Percentiles rank a stretch among this genome's conserved stretches.
phyloP scores from a whole-genome alignment of 148 eudicot species.

The Vaccinium darrowii region DNA sequence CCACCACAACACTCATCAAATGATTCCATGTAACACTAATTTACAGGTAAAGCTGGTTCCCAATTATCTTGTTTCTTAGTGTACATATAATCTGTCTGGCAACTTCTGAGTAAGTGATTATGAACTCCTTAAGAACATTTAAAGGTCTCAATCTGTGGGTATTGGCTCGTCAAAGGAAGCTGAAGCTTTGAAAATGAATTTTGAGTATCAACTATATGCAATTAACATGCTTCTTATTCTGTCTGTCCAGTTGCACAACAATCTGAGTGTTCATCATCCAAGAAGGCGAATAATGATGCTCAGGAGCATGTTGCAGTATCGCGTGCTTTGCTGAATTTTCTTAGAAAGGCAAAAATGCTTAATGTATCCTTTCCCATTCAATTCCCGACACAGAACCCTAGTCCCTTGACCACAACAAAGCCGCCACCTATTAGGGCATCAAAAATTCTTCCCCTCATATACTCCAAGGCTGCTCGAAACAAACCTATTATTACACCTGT shows the following conservation, averaged over 20 bases:
- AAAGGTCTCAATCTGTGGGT: neutral
- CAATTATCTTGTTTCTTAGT: neutral
- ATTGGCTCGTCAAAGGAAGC: neutral
- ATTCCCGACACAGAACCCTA: conserved; percentile 48
- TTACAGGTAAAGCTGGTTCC: neutral
- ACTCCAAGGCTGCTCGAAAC: conserved; percentile 37
- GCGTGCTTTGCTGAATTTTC: conserved; percentile 59
- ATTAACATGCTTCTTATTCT: conserved; percentile 24
- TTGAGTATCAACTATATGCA: neutral
- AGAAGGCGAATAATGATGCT: conserved; percentile 45
- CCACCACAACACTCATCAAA: neutral
- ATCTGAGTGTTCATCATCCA: conserved; percentile 37
- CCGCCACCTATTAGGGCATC: conserved; percentile 45
- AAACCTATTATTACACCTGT: conserved; percentile 23
- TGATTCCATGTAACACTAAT: neutral
- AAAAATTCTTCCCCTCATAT: conserved; percentile 64
- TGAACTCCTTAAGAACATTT: neutral
- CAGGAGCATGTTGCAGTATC: conserved; percentile 71
- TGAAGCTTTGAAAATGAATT: neutral
- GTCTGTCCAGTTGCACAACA: conserved; percentile 53
- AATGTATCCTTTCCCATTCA: conserved; percentile 50
- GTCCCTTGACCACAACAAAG: conserved; percentile 38
- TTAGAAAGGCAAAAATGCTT: conserved; percentile 39
- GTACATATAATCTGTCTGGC: neutral
- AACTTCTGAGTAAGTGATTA: neutral